Conservation (phyloP, 176 grass and related monocot species). For the Musa acuminata region DNA sequence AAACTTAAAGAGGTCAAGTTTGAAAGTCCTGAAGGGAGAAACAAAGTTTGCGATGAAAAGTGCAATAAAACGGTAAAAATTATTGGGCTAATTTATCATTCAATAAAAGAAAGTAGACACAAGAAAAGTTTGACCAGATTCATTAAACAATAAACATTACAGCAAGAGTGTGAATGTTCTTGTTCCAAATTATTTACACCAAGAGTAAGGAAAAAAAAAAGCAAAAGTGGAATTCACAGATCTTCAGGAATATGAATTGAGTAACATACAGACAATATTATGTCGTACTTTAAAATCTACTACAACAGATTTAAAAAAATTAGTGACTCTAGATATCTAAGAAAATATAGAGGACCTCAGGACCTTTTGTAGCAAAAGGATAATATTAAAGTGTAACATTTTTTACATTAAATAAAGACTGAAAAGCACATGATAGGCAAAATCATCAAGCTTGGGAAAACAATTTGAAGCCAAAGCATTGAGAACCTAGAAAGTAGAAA, state of each 20-base stretch:
- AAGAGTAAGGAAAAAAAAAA: background rate
- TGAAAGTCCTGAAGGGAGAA: constrained; percentile 52
- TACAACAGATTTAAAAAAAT: background rate
- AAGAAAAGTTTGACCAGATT: background rate
- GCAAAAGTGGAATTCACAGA: background rate
- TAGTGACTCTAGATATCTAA: background rate
- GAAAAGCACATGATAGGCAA: too few species aligned
- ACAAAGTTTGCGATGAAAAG: constrained; percentile 6
- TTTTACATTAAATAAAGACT: too few species aligned
- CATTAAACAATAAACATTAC: background rate
- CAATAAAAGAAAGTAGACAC: constrained; percentile 15
- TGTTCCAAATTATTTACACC: background rate
- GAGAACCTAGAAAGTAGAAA: too few species aligned
- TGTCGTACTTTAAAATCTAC: too few species aligned
- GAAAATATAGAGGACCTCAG: background rate
- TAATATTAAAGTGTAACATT: background rate
- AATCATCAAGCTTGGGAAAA: too few species aligned
- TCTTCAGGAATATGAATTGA: background rate
- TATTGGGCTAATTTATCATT: background rate
- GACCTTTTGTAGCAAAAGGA: background rate
- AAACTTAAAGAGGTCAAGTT: constrained; percentile 80
- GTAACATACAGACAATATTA: too few species aligned
- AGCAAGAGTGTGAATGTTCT: background rate
- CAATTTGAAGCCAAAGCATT: too few species aligned
- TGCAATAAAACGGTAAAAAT: background rate